Conservation (phyloP, 306 rosid genomes). For the Cucumis hystrix region DNA sequence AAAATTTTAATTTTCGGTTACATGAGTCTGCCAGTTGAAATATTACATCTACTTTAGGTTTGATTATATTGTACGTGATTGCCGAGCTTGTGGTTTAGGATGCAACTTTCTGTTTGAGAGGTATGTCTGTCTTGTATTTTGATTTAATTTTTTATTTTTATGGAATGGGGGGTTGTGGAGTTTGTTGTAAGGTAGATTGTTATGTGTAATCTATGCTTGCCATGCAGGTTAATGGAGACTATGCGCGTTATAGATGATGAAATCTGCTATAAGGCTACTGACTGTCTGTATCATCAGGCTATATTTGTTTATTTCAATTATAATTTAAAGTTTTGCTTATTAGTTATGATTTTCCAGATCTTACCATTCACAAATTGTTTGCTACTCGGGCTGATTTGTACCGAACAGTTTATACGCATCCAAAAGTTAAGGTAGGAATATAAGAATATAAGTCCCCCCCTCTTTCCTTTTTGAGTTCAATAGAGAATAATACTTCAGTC, state of each 20-base stretch:
- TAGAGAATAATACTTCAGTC: neutral
- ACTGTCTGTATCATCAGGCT: slow-evolving; percentile 39
- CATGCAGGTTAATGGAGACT: slow-evolving; percentile 69
- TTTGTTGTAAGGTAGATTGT: neutral
- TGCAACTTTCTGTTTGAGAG: slow-evolving; percentile 80
- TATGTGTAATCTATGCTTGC: slow-evolving; percentile 2
- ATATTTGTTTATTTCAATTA: slow-evolving; percentile 2
- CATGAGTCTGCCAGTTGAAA: neutral
- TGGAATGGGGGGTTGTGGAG: neutral
- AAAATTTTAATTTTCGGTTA: neutral
- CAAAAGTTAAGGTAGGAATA: slow-evolving; percentile 74
- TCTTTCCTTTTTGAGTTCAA: too few species aligned
- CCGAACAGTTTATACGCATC: slow-evolving; percentile 80
- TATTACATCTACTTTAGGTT: slow-evolving; percentile 34
- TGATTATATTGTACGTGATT: slow-evolving; percentile 83
- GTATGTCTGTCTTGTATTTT: slow-evolving; percentile 17
- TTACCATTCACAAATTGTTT: slow-evolving; percentile 77
- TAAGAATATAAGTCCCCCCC: too few species aligned
- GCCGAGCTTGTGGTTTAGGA: slow-evolving; percentile 88
- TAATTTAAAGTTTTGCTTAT: slow-evolving; percentile 14
- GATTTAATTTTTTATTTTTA: neutral
- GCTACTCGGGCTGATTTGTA: slow-evolving; percentile 86
- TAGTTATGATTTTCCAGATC: slow-evolving; percentile 41
- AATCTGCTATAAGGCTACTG: slow-evolving; percentile 80
- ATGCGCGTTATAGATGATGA: slow-evolving; percentile 91